These are phyloP conservation scores for Pyrenochaeta sp. DNA, from an alignment of 2,329 filamentous ascomycete species.

Conservation along the genomic window DNA sequence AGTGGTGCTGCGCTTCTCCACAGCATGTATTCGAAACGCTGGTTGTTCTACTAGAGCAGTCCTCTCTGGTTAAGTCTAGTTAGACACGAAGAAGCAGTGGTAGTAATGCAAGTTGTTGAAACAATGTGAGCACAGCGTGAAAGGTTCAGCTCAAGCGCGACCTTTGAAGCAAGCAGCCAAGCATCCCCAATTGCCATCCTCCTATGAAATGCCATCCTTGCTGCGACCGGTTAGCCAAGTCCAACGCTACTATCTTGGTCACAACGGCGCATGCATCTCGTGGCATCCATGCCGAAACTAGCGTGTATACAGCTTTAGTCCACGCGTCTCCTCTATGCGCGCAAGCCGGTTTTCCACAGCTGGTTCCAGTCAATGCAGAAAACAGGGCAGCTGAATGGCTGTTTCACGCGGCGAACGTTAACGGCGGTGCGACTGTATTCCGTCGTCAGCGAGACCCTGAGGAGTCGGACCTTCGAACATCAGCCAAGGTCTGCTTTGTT, in stretches of 20 bases:
- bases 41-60: neutral
- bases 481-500: neutral
- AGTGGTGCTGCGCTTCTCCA: neutral
- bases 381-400: constrained; percentile 1
- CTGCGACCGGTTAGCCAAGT: constrained; percentile 6
- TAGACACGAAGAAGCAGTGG: constrained; percentile 12
- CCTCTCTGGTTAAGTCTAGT: neutral
- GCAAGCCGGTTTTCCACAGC: constrained; percentile 2
- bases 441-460: constrained; percentile 5
- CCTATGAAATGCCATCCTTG: neutral
- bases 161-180: constrained; percentile 10
- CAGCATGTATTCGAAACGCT: neutral
- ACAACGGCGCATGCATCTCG: constrained; percentile 5
- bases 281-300: constrained; percentile 9
- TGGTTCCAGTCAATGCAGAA: constrained; percentile 1
- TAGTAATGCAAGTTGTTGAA: constrained; percentile 16
- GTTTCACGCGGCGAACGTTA: neutral
- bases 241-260: constrained; percentile 20
- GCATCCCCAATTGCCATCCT: constrained; percentile 6
- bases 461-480: constrained; percentile 5
- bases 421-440: constrained; percentile 5
- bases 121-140: constrained; percentile 22
- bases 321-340: neutral
- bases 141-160: constrained; percentile 23
- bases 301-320: constrained; percentile 7